Conservation (phyloP, 768 basidiomycete species). For the Mycena olivaceomarginata region DNA sequence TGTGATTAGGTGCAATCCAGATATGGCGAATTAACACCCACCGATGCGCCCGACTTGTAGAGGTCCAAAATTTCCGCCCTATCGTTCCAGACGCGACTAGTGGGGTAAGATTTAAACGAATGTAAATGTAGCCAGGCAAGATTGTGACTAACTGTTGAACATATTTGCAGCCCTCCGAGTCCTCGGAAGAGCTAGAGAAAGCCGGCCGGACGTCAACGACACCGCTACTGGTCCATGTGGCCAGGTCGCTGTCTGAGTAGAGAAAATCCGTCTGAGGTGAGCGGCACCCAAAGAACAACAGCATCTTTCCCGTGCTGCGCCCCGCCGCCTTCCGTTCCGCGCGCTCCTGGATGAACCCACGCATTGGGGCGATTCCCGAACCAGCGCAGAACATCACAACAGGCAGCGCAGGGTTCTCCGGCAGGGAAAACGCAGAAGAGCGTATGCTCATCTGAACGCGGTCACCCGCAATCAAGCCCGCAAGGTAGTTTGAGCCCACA, state of each 20-base stretch:
- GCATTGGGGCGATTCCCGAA: neutral
- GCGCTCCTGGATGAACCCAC: conserved; percentile 7
- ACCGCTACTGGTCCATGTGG: neutral
- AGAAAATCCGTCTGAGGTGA: neutral
- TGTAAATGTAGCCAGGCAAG: neutral
- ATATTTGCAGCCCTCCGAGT: neutral
- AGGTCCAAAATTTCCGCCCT: conserved; percentile 56
- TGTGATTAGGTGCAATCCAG: neutral
- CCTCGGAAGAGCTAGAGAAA: neutral
- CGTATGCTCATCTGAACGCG: conserved; percentile 7
- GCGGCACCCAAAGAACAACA: conserved; percentile 2
- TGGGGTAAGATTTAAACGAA: neutral
- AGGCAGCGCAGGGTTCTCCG: neutral
- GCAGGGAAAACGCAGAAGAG: neutral
- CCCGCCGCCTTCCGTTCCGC: conserved; percentile 1
- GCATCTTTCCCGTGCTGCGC: neutral
- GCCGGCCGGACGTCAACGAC: neutral
- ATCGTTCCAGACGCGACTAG: conserved; percentile 26
- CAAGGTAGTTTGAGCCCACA: conserved; percentile 8
- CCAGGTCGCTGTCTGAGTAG: neutral
- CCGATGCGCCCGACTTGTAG: conserved; percentile 58
- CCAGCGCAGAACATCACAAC: conserved; percentile 15
- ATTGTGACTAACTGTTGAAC: neutral
- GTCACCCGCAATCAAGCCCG: neutral
- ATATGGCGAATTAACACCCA: conserved; percentile 18